These are phyloP conservation scores for Ophiostoma angusticollis DNA, from an alignment of 2,329 filamentous ascomycete species.

Conservation along the genomic window DNA sequence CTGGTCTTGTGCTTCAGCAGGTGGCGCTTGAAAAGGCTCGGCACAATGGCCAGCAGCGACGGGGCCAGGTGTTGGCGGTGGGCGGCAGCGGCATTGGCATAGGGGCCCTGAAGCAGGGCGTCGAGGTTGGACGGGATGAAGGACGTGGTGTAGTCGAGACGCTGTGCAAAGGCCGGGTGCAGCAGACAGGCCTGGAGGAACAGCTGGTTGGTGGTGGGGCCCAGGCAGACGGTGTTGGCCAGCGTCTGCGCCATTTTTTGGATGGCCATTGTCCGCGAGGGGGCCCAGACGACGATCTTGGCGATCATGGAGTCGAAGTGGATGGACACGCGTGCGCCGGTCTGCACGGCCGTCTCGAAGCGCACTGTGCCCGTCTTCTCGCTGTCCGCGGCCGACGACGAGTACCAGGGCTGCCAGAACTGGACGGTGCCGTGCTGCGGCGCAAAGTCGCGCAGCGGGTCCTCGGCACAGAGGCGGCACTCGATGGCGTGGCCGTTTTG, in stretches of 20 bases:
- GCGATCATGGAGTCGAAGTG: slow-evolving; percentile 35
- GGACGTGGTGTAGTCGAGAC: slow-evolving; percentile 53
- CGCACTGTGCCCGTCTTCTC: too few species aligned
- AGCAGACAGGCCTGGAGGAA: slow-evolving; percentile 54
- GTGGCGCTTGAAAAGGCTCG: slow-evolving; percentile 12
- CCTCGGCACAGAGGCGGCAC: slow-evolving; percentile 31
- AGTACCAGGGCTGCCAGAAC: slow-evolving; percentile 24
- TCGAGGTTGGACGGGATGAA: slow-evolving; percentile 54
- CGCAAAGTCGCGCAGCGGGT: slow-evolving; percentile 25
- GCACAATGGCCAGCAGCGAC: slow-evolving; percentile 37
- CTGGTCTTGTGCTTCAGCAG: too few species aligned
- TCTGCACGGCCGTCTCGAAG: slow-evolving; percentile 28
- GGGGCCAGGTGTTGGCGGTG: slow-evolving; percentile 28
- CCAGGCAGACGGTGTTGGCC: slow-evolving; percentile 26
- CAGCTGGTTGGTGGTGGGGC: slow-evolving; percentile 51
- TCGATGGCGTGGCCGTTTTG: slow-evolving; percentile 30
- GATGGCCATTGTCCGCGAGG: slow-evolving; percentile 23
- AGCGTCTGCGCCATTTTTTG: slow-evolving; percentile 23
- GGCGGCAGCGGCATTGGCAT: slow-evolving; percentile 15
- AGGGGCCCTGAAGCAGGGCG: slow-evolving; percentile 39
- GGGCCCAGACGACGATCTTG: slow-evolving; percentile 32
- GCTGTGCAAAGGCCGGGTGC: slow-evolving; percentile 46
- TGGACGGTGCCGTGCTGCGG: slow-evolving; percentile 24
- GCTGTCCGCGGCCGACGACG: too few species aligned
- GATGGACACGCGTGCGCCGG: slow-evolving; percentile 26